Percentiles rank a stretch among this genome's conserved stretches.
Evolutionary conservation across 208 protist genomes (phyloP).

Genomic region (Wallacemonas sp.): DNA sequence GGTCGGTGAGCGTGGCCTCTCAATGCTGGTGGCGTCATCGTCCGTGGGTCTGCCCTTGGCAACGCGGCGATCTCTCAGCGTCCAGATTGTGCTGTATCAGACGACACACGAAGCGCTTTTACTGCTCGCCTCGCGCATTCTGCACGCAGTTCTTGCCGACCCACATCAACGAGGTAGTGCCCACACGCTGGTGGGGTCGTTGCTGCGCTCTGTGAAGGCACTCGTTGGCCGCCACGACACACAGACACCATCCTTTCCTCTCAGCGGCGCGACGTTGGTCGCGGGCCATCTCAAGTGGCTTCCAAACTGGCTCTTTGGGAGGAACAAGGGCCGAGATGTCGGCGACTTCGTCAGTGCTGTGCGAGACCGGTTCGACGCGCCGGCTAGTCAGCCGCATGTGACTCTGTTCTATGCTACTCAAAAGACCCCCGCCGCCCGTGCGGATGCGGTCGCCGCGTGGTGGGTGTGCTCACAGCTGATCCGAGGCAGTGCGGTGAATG

Average conservation of each 20-base stretch:
- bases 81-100: background rate
- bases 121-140: background rate
- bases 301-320: conserved; percentile 63
- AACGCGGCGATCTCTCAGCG: no score
- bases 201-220: background rate
- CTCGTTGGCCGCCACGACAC: background rate
- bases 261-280: background rate
- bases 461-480: conserved; percentile 10
- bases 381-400: conserved; percentile 42
- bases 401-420: conserved; percentile 43
- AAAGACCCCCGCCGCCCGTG: background rate
- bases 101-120: background rate
- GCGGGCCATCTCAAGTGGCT: conserved; percentile 74
- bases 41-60: no score
- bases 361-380: conserved; percentile 45
- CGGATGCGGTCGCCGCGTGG: conserved; percentile 6
- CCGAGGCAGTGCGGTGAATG: conserved; percentile 31
- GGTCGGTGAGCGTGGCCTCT: background rate
- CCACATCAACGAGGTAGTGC: background rate
- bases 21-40: background rate
- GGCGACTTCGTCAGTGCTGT: conserved; percentile 29
- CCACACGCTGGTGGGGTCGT: background rate
- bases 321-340: conserved; percentile 6
- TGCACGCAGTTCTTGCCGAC: background rate
- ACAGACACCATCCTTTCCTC: background rate